These are phyloP conservation scores for Rhizopogon vinicolor DNA, from an alignment of 768 basidiomycete genomes.

Conservation along the genomic window DNA sequence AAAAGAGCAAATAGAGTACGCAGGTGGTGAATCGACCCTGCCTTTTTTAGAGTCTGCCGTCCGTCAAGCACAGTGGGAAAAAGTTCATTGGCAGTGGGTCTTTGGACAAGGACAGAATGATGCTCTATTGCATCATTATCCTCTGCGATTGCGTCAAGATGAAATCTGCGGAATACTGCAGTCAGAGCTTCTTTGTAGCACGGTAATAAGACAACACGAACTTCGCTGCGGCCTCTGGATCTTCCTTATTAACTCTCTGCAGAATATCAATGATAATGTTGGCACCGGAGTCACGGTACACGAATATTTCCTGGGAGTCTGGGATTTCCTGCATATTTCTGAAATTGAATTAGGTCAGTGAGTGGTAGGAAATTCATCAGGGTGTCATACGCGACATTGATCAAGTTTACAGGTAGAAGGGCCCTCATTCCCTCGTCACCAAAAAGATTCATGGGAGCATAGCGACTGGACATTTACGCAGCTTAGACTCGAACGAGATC, in stretches of 20 bases:
- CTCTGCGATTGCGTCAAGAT: constrained; percentile 86
- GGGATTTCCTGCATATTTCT: constrained; percentile 81
- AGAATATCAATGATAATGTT: constrained; percentile 86
- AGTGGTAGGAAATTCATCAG: not conserved
- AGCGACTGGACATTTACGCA: not conserved
- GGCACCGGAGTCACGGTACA: constrained; percentile 61
- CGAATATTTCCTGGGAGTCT: constrained; percentile 91
- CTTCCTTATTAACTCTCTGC: constrained; percentile 56
- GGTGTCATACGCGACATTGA: constrained; percentile 76
- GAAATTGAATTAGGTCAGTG: constrained; percentile 3
- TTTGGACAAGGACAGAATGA: not conserved
- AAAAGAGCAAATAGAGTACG: constrained; percentile 68
- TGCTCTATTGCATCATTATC: constrained; percentile 67
- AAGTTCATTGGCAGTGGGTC: constrained; percentile 43
- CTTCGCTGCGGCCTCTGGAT: constrained; percentile 61
- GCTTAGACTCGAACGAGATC: not conserved
- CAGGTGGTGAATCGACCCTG: constrained; percentile 36
- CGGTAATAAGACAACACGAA: constrained; percentile 19
- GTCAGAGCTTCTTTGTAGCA: not conserved
- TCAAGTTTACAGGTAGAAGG: constrained; percentile 44
- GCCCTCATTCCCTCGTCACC: constrained; percentile 70
- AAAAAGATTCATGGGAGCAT: constrained; percentile 52
- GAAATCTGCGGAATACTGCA: constrained; percentile 56
- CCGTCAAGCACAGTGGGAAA: constrained; percentile 62
- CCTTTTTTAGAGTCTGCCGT: constrained; percentile 71